Evolutionary conservation across 768 basidiomycete species (phyloP).

Genomic region (Lactarius indigo): DNA sequence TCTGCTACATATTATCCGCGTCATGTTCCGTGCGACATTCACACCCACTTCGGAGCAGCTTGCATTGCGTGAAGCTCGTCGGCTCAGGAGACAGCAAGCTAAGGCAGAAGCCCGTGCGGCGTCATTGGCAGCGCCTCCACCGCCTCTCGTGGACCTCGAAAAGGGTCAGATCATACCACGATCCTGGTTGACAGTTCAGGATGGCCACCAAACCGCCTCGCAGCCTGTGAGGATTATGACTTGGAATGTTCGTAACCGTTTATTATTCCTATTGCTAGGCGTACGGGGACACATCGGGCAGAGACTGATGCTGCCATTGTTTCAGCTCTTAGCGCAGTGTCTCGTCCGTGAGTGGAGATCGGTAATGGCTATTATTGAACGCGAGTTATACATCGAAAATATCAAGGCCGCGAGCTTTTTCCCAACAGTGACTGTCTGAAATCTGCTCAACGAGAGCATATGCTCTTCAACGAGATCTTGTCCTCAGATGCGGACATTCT

Average conservation of each 20-base stretch:
- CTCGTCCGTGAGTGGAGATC: slow-evolving; percentile 62
- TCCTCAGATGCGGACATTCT: slow-evolving; percentile 73
- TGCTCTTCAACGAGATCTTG: slow-evolving; percentile 75
- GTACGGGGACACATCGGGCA: slow-evolving; percentile 5
- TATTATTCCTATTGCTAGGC: slow-evolving; percentile 10
- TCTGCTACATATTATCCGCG: neutral
- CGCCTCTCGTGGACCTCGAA: slow-evolving; percentile 17
- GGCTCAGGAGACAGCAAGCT: slow-evolving; percentile 43
- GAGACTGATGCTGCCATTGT: slow-evolving; percentile 10
- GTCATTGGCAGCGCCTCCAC: slow-evolving; percentile 25
- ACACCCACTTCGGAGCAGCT: slow-evolving; percentile 52
- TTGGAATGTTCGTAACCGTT: slow-evolving; percentile 69
- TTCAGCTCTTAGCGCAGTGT: slow-evolving; percentile 71
- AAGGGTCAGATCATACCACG: slow-evolving; percentile 32
- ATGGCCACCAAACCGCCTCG: neutral
- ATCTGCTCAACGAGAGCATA: slow-evolving; percentile 63
- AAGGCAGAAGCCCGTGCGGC: slow-evolving; percentile 10
- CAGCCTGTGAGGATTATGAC: slow-evolving; percentile 56
- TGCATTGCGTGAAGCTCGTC: slow-evolving; percentile 48
- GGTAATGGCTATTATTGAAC: neutral
- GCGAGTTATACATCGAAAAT: neutral
- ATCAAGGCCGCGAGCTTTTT: slow-evolving; percentile 71
- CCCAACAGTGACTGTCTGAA: slow-evolving; percentile 85
- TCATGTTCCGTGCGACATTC: slow-evolving; percentile 24
- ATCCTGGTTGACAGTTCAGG: slow-evolving; percentile 37